phyloP scores from a whole-genome alignment of 768 basidiomycete species.

The Lactarius sp. region DNA sequence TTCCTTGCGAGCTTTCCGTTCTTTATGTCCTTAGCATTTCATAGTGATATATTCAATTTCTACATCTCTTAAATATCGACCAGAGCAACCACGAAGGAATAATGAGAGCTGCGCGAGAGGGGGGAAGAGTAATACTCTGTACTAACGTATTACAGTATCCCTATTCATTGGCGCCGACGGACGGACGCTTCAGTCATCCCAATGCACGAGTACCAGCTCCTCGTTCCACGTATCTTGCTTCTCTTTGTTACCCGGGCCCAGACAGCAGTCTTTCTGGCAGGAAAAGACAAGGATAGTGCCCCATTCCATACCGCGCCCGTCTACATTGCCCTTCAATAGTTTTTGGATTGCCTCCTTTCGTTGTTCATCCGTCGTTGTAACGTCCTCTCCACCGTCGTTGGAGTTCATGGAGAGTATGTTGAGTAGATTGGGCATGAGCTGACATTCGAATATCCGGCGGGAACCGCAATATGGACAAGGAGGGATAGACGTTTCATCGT shows the following conservation, averaged over 20 bases:
- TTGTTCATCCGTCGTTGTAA: conserved; percentile 55
- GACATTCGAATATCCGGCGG: conserved; percentile 80
- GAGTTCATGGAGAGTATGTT: conserved; percentile 52
- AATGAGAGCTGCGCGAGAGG: neutral
- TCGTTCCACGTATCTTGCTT: conserved; percentile 57
- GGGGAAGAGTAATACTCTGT: neutral
- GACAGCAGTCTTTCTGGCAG: conserved; percentile 75
- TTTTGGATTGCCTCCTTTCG: conserved; percentile 57
- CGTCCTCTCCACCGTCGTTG: conserved; percentile 28
- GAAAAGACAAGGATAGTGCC: conserved; percentile 89
- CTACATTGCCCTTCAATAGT: conserved; percentile 44
- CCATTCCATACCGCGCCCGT: conserved; percentile 82
- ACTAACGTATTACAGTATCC: neutral
- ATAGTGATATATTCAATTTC: neutral
- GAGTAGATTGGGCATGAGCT: conserved; percentile 92
- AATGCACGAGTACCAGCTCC: conserved; percentile 70
- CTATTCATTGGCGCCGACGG: neutral
- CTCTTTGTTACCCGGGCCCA: conserved; percentile 39
- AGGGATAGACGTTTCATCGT: conserved; percentile 51
- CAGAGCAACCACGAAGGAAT: neutral
- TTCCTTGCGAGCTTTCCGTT: neutral
- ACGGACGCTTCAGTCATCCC: conserved; percentile 48
- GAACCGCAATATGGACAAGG: conserved; percentile 63
- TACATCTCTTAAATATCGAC: neutral
- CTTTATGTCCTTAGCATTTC: neutral